A percentile compares a stretch with the other conserved stretches of the same genome.
These are phyloP conservation scores for Syncephalastrum sp. DNA, from an alignment of 371 early-diverging fungal genomes.

Conservation along the genomic window DNA sequence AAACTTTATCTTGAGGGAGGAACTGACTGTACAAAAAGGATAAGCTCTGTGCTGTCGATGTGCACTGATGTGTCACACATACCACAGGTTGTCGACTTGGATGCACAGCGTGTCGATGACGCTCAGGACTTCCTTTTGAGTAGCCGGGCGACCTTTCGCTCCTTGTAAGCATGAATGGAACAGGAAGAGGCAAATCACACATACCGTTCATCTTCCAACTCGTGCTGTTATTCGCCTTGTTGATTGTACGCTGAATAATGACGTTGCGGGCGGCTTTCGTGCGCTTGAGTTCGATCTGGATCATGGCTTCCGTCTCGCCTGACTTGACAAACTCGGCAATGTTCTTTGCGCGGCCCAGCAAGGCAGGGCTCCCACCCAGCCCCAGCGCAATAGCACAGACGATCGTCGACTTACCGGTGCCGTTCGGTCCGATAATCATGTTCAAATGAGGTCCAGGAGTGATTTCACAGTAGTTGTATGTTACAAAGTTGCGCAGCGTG, in stretches of 20 bases:
- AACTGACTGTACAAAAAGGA: slow-evolving; percentile 69
- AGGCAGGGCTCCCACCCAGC: slow-evolving; percentile 84
- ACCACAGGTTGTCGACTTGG: slow-evolving; percentile 97
- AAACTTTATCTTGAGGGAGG: slow-evolving; percentile 93
- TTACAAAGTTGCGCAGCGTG: slow-evolving; percentile 84
- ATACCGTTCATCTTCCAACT: slow-evolving; percentile 82
- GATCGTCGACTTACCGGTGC: slow-evolving; percentile 98
- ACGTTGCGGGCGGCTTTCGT: slow-evolving; percentile 42
- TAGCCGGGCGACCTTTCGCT: slow-evolving; percentile 49
- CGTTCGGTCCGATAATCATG: slow-evolving; percentile 98
- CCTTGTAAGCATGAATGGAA: background rate
- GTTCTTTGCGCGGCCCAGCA: slow-evolving; percentile 86
- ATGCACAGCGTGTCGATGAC: slow-evolving; percentile 67
- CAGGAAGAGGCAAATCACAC: background rate
- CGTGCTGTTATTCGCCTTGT: slow-evolving; percentile 64
- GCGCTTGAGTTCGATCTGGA: slow-evolving; percentile 79
- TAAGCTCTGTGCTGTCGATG: background rate
- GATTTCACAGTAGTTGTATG: slow-evolving; percentile 86
- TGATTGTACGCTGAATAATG: slow-evolving; percentile 69
- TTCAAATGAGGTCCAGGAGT: slow-evolving; percentile 92
- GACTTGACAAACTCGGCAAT: slow-evolving; percentile 91
- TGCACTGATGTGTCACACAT: slow-evolving; percentile 26
- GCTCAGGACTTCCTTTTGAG: slow-evolving; percentile 63
- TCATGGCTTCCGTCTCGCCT: slow-evolving; percentile 75
- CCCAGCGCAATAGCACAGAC: slow-evolving; percentile 98